Conservation (phyloP, 805 yeast genomes). For the Kodamaea neixiangensis region DNA sequence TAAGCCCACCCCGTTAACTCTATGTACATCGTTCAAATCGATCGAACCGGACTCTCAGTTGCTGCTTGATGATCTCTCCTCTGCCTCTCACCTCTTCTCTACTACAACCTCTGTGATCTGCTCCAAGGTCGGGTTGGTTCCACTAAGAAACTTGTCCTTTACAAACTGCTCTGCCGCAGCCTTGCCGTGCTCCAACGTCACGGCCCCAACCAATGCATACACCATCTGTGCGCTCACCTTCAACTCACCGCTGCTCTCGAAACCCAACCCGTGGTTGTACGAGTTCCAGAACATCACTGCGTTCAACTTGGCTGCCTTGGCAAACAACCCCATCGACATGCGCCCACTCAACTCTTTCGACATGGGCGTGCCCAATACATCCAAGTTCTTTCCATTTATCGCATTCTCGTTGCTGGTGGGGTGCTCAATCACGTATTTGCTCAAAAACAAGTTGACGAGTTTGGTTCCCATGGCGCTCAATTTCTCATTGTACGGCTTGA, state of each 20-base stretch:
- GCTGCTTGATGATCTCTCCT: not conserved
- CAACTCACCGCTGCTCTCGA: constrained; percentile 56
- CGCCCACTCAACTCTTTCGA: constrained; percentile 56
- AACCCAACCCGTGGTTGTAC: constrained; percentile 48
- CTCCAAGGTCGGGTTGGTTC: constrained; percentile 30
- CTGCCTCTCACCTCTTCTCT: constrained; percentile 13
- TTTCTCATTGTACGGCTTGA: constrained; percentile 86
- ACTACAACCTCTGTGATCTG: constrained; percentile 35
- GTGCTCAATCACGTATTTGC: constrained; percentile 43
- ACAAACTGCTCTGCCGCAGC: constrained; percentile 59
- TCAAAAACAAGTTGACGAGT: constrained; percentile 51
- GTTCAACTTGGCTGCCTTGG: constrained; percentile 49
- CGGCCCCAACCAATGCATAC: constrained; percentile 68
- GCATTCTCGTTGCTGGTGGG: constrained; percentile 31
- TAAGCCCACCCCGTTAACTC: not conserved
- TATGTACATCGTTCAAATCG: constrained; percentile 1
- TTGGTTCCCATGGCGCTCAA: constrained; percentile 72
- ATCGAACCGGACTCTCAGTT: not conserved
- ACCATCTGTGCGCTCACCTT: constrained; percentile 55
- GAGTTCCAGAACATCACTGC: constrained; percentile 67
- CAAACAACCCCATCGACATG: constrained; percentile 51
- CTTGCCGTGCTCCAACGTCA: constrained; percentile 63
- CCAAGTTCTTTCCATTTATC: constrained; percentile 54
- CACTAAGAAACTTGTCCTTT: constrained; percentile 46
- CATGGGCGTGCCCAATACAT: constrained; percentile 57